phyloP scores from a whole-genome alignment of 1,284 basidiomycete species.

The Ganoderma leucocontextum region DNA sequence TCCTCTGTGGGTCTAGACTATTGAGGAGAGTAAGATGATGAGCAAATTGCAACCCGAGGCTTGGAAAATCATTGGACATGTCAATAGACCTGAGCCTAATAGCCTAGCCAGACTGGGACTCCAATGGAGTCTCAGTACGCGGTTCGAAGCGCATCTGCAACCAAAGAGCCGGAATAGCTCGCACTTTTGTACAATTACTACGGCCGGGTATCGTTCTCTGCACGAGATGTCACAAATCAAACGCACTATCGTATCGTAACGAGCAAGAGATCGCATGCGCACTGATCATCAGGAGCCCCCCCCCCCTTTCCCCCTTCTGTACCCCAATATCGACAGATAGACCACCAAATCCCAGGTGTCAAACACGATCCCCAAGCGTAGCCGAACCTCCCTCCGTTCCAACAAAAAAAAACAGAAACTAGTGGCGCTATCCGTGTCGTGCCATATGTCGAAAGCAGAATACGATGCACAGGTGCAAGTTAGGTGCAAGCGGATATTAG shows the following conservation, averaged over 20 bases:
- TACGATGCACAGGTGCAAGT: neutral
- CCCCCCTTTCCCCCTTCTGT: neutral
- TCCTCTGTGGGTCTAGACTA: too few relatives aligned
- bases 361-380: neutral
- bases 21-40: too few relatives aligned
- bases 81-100: too few relatives aligned
- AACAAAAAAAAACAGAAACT: neutral
- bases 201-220: constrained; percentile 3
- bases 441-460: neutral
- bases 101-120: too few relatives aligned
- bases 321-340: neutral
- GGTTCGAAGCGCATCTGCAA: neutral
- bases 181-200: constrained; percentile 9
- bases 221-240: constrained; percentile 1
- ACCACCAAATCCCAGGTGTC: neutral
- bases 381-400: neutral
- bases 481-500: neutral
- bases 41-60: too few relatives aligned
- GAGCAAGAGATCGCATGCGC: neutral
- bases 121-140: too few relatives aligned
- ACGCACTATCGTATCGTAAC: constrained; percentile 3
- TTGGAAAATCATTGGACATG: too few relatives aligned
- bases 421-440: neutral
- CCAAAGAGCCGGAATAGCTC: neutral
- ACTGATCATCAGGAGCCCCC: neutral